Evolutionary conservation across 2,329 filamentous ascomycete genomes (phyloP).

Genomic region (Salinomyces thailandicus): DNA sequence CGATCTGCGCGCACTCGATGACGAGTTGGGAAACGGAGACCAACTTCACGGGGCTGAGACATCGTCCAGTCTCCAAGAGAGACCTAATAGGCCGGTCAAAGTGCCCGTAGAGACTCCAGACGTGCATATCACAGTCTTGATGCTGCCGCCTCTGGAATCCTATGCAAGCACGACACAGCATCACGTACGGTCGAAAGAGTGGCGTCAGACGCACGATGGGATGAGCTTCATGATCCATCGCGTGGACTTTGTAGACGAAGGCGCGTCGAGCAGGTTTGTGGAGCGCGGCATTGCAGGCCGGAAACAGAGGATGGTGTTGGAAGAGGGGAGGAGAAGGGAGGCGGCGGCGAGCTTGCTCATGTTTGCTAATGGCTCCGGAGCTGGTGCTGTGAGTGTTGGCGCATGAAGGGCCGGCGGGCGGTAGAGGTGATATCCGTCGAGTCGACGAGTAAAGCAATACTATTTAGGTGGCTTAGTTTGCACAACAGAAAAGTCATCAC

Average conservation of each 20-base stretch:
- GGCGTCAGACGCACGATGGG: slow-evolving; percentile 68
- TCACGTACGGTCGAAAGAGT: slow-evolving; percentile 72
- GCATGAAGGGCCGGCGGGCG: too few species aligned
- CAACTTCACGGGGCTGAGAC: background rate
- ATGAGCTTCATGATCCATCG: slow-evolving; percentile 78
- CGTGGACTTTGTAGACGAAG: slow-evolving; percentile 78
- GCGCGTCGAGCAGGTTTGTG: slow-evolving; percentile 38
- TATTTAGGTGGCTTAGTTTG: too few species aligned
- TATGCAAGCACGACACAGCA: slow-evolving; percentile 68
- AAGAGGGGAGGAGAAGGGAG: slow-evolving; percentile 25
- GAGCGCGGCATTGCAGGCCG: slow-evolving; percentile 37
- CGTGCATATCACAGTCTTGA: slow-evolving; percentile 73
- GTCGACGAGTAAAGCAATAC: too few species aligned
- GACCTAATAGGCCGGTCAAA: slow-evolving; percentile 47
- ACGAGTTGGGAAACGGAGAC: slow-evolving; percentile 15
- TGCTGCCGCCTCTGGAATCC: slow-evolving; percentile 66
- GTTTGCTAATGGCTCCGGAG: slow-evolving; percentile 13
- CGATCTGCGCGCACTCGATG: slow-evolving; percentile 23
- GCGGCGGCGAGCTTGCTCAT: slow-evolving; percentile 21
- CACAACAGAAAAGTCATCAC: too few species aligned
- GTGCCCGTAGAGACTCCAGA: slow-evolving; percentile 58
- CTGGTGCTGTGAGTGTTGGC: background rate
- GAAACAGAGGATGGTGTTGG: slow-evolving; percentile 39
- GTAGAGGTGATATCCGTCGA: too few species aligned
- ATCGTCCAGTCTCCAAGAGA: slow-evolving; percentile 26